These are phyloP conservation scores for Vigna nakashimae DNA, from an alignment of 306 rosid genomes.

Conservation along the genomic window DNA sequence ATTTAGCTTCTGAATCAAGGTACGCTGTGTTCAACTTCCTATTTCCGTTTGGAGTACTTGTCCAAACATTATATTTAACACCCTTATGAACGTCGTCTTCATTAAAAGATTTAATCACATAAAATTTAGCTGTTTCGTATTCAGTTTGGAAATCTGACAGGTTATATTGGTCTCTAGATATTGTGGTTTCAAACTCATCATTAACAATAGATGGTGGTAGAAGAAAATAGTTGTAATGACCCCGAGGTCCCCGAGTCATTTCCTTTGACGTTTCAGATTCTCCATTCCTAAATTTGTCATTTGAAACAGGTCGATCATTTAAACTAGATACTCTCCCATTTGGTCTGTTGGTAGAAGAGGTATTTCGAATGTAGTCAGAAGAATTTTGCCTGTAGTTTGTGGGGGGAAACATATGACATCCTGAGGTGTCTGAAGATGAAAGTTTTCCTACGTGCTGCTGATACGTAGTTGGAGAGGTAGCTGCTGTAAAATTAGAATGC, in stretches of 20 bases:
- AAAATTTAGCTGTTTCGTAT: conserved; percentile 71
- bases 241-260: conserved; percentile 78
- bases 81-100: conserved; percentile 87
- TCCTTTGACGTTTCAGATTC: conserved; percentile 58
- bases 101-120: conserved; percentile 83
- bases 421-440: conserved; percentile 53
- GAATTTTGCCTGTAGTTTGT: conserved; percentile 44
- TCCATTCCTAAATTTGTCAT: conserved; percentile 54
- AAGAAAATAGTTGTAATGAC: conserved; percentile 45
- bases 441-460: conserved; percentile 51
- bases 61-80: conserved; percentile 84
- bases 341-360: conserved; percentile 42
- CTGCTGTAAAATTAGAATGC: conserved; percentile 54
- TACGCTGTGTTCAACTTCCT: conserved; percentile 73
- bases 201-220: conserved; percentile 51
- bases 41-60: conserved; percentile 82
- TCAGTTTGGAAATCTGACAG: conserved; percentile 64
- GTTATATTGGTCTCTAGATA: conserved; percentile 65
- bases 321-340: conserved; percentile 52
- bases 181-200: conserved; percentile 50
- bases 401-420: conserved; percentile 42
- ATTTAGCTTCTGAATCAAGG: conserved; percentile 63
- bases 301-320: conserved; percentile 47
- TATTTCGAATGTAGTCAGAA: conserved; percentile 42
- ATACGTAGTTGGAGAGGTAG: conserved; percentile 50